phyloP scores from a whole-genome alignment of 2,329 filamentous ascomycete genomes.

The Verticillium dahliae region DNA sequence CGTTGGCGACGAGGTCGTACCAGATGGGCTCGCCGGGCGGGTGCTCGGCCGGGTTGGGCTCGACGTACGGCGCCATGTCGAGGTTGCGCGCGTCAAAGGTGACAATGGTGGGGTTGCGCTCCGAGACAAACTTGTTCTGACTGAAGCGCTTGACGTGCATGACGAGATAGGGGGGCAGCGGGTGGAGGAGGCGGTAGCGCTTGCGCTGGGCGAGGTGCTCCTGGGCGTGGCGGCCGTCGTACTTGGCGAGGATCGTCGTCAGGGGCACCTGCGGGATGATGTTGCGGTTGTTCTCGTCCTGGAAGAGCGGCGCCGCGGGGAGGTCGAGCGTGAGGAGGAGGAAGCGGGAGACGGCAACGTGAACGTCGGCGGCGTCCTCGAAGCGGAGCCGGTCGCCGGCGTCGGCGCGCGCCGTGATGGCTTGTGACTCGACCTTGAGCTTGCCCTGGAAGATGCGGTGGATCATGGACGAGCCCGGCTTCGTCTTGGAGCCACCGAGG shows the following conservation, averaged over 20 bases:
- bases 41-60: slow-evolving; percentile 70
- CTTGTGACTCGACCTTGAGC: slow-evolving; percentile 86
- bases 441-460: slow-evolving; percentile 92
- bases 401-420: slow-evolving; percentile 86
- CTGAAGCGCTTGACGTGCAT: slow-evolving; percentile 98
- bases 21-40: slow-evolving; percentile 75
- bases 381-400: slow-evolving; percentile 83
- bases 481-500: slow-evolving; percentile 82
- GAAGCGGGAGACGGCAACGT: slow-evolving; percentile 71
- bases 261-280: slow-evolving; percentile 93
- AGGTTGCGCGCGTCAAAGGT: slow-evolving; percentile 82
- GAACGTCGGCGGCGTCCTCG: slow-evolving; percentile 80
- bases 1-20: slow-evolving; percentile 94
- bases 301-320: slow-evolving; percentile 86
- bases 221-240: slow-evolving; percentile 81
- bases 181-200: slow-evolving; percentile 83
- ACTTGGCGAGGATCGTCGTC: slow-evolving; percentile 78
- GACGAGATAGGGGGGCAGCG: slow-evolving; percentile 81
- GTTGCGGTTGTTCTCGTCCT: slow-evolving; percentile 88
- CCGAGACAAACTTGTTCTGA: slow-evolving; percentile 91
- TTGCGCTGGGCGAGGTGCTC: slow-evolving; percentile 85
- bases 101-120: slow-evolving; percentile 96
- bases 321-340: slow-evolving; percentile 90
- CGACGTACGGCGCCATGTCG: slow-evolving; percentile 85
- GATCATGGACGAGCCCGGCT: slow-evolving; percentile 76